Base-by-base conservation (phyloP, 1,284 basidiomycete genomes). In the Ustilago bromivora region DNA sequence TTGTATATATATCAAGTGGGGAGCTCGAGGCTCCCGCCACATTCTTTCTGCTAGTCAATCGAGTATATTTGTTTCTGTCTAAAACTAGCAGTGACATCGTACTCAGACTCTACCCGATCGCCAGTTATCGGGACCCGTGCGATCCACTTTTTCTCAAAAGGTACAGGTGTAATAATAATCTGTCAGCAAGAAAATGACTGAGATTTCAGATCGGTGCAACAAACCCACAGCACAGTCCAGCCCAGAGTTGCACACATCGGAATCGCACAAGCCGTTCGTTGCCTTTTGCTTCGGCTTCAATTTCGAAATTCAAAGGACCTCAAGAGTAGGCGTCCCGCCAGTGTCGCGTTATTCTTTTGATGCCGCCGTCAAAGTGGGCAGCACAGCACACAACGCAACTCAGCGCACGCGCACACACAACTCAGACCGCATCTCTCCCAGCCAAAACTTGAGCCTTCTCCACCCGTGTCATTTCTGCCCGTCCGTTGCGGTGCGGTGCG, bases 381-480 rank as follows among this genome's bases (percentile, higher is more conserved):
- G 55, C 55, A 43, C 55, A 57, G 41, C 56, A 35, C 56, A 46
- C 47, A 54, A 13, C 51, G 38, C 38, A 41, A 4, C 43, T 31
- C 36, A 43, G 43, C 35, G 23, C 47, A 58, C 43, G 47, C 46
- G 36, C 35, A 53, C 31, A 19, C 51, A 57, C 53, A 51, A 38
- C 35, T 41, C 32, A 43, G 34, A 32, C n/a, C 53, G 57, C 54
- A 56, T 28, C 38, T 41, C 40, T 31, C 55, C 17, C 36, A 15
- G 38, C 28, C 43, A 43, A 54, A 51, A 23, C 46, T 53, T 34
- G n/a, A 36, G 56, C 51, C 56, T 62, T 68, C 66, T 68, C 66
- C 66, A 68, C 66, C 47, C 46, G 19, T 38, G 19, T 13, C 11
- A 19, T 19, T 35, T 12, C 17, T 19, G 32, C n/a, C 10, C n/a